Percentiles rank a stretch among this genome's conserved stretches.
phyloP scores from a whole-genome alignment of 805 yeast species.

The Blastobotrys peoriensis region DNA sequence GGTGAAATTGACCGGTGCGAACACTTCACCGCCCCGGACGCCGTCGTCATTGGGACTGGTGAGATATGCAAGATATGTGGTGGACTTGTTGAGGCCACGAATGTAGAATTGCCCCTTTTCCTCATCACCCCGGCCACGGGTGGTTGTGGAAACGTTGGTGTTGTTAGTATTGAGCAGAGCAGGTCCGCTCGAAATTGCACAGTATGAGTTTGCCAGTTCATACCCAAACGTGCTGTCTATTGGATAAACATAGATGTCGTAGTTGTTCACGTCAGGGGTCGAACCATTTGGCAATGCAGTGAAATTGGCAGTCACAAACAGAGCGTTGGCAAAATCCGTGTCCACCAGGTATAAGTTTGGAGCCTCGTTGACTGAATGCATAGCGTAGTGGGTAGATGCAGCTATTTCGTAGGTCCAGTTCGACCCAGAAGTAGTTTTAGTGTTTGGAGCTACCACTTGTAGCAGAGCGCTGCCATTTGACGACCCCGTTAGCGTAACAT shows the following conservation, averaged over 20 bases:
- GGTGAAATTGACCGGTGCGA: conserved; percentile 48
- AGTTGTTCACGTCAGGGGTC: conserved; percentile 12
- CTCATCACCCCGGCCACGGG: conserved; percentile 38
- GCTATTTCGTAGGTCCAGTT: conserved; percentile 63
- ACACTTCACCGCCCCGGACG: conserved; percentile 50
- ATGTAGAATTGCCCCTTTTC: conserved; percentile 56
- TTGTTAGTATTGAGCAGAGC: conserved; percentile 30
- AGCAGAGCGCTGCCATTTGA: conserved; percentile 5
- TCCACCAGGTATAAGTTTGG: conserved; percentile 47
- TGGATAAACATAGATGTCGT: conserved; percentile 18
- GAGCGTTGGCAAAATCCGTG: conserved; percentile 60
- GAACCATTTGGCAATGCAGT: conserved; percentile 16
- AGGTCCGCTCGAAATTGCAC: conserved; percentile 61
- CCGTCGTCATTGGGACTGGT: conserved; percentile 39
- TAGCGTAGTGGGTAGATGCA: conserved; percentile 26
- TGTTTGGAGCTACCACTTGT: conserved; percentile 14
- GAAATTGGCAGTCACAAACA: conserved; percentile 56
- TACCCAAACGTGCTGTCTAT: conserved; percentile 1
- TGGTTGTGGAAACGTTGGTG: conserved; percentile 32
- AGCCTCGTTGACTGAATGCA: conserved; percentile 5
- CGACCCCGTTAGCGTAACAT: conserved; percentile 19
- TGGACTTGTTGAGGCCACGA: conserved; percentile 52
- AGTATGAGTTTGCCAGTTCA: conserved; percentile 44
- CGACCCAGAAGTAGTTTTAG: conserved; percentile 1
- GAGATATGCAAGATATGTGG: conserved; percentile 60